A percentile compares a stretch with the other conserved stretches of the same genome.
These are phyloP conservation scores for Andrographis paniculata DNA, from an alignment of 305 asterid genomes.

Conservation along the genomic window DNA sequence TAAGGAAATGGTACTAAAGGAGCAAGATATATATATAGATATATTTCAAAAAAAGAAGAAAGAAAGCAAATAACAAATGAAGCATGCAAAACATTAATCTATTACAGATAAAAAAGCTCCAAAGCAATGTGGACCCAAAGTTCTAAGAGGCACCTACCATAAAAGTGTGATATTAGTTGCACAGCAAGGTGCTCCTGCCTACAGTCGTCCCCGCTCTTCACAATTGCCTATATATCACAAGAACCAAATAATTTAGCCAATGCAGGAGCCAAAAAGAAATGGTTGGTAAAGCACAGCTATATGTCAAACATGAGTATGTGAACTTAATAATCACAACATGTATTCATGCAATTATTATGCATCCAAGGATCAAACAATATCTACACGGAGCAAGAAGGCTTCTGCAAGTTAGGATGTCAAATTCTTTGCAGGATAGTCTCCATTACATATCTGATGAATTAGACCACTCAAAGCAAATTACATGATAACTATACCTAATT, in stretches of 20 bases:
- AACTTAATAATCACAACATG: background rate
- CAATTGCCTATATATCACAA: constrained; percentile 20
- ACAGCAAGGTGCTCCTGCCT: constrained; percentile 32
- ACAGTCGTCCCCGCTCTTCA: constrained; percentile 34
- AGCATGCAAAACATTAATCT: background rate
- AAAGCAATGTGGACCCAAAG: background rate
- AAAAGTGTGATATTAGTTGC: constrained; percentile 64
- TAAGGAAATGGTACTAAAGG: too few species aligned
- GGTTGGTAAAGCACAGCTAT: background rate
- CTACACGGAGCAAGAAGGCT: background rate
- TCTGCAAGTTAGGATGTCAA: background rate
- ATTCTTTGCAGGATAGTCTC: background rate
- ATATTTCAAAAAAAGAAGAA: background rate
- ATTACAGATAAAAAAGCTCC: background rate
- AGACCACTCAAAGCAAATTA: constrained; percentile 3
- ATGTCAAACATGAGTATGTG: background rate
- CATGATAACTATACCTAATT: background rate
- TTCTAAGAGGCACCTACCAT: constrained; percentile 42
- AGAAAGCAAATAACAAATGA: background rate
- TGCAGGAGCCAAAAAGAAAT: background rate
- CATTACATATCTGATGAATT: constrained; percentile 1
- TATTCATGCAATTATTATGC: too few species aligned
- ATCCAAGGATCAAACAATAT: too few species aligned
- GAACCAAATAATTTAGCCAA: background rate
- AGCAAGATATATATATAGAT: too few species aligned